Base-by-base conservation (phyloP, 768 basidiomycete genomes). In the Boletellus ananiceps region DNA sequence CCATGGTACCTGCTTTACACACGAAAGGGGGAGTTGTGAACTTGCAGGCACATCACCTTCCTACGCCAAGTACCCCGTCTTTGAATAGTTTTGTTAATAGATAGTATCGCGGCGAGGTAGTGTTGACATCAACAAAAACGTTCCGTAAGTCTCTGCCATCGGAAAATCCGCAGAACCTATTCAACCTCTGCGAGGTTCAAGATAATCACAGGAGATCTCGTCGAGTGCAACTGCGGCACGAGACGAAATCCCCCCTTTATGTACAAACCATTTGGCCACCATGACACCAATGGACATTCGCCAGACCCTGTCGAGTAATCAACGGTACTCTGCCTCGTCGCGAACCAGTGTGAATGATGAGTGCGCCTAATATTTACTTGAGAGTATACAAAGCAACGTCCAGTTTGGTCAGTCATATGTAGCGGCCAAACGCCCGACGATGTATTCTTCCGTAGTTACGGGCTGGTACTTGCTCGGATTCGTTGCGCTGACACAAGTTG, bases 401-500 rank as follows among this genome's bases (percentile, higher is more conserved):
- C 18, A 42, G 35, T 18, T 18, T 45, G 8, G 15, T 72, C 55
- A 81, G 19, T 69, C 64, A 57, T 83, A 84, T 9, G 83, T 85
- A 40, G 69, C 79, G 13, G 79, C 69, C 56, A 88, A 67, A 38
- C 87, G 76, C 21, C 84, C 79, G 21, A 90, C 80, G 51, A 93
- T 88, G 53, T 92, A 92, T 43, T 81, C 76, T 49, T 84, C 86
- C 2, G 88, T 80, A 44, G 79, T 84, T 46, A 91, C 73, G 1
- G 86, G 68, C n/a, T 76, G 69, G 62, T 91, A 88, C 68, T 84
- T 89, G 27, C 79, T 82, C 27, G 83, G 81, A 27, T 66, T 67
- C 32, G 57, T 54, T 34, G 54, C 16, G 31, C 47, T 47, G 19
- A 67, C 52, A 54, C 80, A 82, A 48, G 79, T 86, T 16, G 88